These are phyloP conservation scores for Alternaria arborescens DNA, from an alignment of 2,329 filamentous ascomycete genomes.

Conservation along the genomic window DNA sequence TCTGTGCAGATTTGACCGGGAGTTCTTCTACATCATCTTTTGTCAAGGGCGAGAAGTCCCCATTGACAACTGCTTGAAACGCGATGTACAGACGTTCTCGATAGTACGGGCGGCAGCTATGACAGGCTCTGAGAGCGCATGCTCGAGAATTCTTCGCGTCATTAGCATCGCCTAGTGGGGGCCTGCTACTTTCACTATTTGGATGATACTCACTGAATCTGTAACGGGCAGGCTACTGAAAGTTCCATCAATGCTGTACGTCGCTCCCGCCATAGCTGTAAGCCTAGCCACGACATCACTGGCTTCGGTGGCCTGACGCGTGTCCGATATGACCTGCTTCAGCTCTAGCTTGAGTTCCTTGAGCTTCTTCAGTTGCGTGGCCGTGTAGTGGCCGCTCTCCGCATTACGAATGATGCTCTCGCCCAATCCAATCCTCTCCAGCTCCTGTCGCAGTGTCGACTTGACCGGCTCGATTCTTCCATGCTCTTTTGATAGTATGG, in stretches of 20 bases:
- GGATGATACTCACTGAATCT: constrained; percentile 23
- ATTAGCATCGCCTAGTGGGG: constrained; percentile 10
- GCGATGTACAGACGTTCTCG: constrained; percentile 58
- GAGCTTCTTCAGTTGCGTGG: constrained; percentile 41
- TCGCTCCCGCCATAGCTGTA: constrained; percentile 14
- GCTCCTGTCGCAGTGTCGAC: constrained; percentile 37
- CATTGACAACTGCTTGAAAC: constrained; percentile 55
- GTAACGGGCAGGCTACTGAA: constrained; percentile 19
- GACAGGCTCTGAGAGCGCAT: constrained; percentile 59
- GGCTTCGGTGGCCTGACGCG: constrained; percentile 27
- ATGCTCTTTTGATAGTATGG: constrained; percentile 4
- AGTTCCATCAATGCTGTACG: constrained; percentile 34
- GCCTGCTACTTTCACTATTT: background rate
- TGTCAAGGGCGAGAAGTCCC: constrained; percentile 47
- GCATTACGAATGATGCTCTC: constrained; percentile 46
- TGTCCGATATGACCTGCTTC: constrained; percentile 37
- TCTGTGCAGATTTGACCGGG: constrained; percentile 46
- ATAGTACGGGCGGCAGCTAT: constrained; percentile 60
- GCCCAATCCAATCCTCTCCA: constrained; percentile 43
- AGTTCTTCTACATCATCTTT: constrained; percentile 42
- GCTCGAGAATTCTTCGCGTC: constrained; percentile 1
- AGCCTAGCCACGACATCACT: constrained; percentile 29
- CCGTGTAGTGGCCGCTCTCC: constrained; percentile 46
- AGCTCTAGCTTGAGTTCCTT: constrained; percentile 44
- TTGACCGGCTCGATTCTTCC: constrained; percentile 2